These are phyloP conservation scores for Chaetomidium leptoderma DNA, from an alignment of 495 filamentous ascomycete genomes.

Conservation along the genomic window DNA sequence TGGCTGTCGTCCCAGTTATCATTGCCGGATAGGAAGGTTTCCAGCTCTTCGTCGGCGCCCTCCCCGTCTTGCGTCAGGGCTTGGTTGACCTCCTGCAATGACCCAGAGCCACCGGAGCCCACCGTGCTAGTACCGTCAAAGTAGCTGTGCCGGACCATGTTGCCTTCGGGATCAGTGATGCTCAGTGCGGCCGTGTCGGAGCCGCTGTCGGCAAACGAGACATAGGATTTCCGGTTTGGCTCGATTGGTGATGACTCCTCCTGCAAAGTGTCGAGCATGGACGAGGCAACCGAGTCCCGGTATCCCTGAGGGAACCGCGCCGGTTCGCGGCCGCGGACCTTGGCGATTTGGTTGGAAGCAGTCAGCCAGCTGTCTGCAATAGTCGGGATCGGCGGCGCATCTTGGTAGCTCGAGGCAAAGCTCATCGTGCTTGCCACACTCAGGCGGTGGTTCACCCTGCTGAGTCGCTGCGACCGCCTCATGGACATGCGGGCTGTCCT, in stretches of 20 bases:
- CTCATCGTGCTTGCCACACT: conserved; percentile 93
- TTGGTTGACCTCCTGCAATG: conserved; percentile 52
- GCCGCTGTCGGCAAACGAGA: conserved; percentile 80
- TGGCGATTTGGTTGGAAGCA: conserved; percentile 50
- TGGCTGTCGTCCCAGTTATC: conserved; percentile 93
- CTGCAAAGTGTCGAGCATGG: conserved; percentile 76
- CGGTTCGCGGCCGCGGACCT: conserved; percentile 43
- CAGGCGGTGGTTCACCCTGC: conserved; percentile 83
- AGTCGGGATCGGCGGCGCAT: conserved; percentile 88
- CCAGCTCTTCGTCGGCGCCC: conserved; percentile 73
- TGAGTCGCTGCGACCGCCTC: conserved; percentile 81
- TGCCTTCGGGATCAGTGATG: conserved; percentile 70
- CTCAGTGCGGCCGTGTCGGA: conserved; percentile 61
- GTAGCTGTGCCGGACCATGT: conserved; percentile 67
- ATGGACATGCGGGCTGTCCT: conserved; percentile 88
- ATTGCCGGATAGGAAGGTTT: conserved; percentile 81
- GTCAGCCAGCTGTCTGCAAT: conserved; percentile 92
- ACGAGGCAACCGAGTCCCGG: conserved; percentile 82
- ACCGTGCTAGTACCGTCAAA: conserved; percentile 77
- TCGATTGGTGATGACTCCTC: conserved; percentile 82
- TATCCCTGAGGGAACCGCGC: conserved; percentile 53
- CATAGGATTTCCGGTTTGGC: conserved; percentile 90
- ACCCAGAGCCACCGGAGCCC: conserved; percentile 57
- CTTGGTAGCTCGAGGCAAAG: conserved; percentile 82
- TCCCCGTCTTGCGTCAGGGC: conserved; percentile 83